Evolutionary conservation across 495 filamentous ascomycete genomes (phyloP).

Genomic region (Daldinia vernicosa): DNA sequence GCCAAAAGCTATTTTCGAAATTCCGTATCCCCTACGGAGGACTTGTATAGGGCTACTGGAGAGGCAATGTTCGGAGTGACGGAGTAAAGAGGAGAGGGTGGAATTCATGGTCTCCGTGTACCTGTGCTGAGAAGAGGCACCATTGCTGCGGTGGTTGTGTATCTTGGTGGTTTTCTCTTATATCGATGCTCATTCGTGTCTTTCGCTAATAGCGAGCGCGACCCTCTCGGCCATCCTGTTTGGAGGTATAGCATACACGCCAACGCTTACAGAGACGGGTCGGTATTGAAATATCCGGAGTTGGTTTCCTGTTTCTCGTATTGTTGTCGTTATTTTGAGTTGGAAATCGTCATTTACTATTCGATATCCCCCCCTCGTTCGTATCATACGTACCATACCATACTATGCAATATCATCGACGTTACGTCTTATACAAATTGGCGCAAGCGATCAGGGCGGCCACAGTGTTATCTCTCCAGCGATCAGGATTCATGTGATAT

Average conservation of each 20-base stretch:
- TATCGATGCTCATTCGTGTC: conserved; percentile 43
- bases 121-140: conserved; percentile 17
- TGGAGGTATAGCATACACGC: conserved; percentile 33
- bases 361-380: conserved; percentile 46
- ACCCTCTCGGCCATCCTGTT: conserved; percentile 35
- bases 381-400: conserved; percentile 42
- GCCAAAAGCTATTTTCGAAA: conserved; percentile 29
- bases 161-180: conserved; percentile 37
- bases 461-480: conserved; percentile 35
- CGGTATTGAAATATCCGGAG: conserved; percentile 42
- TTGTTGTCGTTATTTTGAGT: conserved; percentile 33
- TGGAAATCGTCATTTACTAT: conserved; percentile 34
- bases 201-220: conserved; percentile 40
- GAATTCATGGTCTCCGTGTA: conserved; percentile 19
- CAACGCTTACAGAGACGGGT: conserved; percentile 39
- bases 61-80: conserved; percentile 1
- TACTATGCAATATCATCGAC: conserved; percentile 44
- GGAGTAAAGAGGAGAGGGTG: conserved; percentile 32
- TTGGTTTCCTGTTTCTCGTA: conserved; percentile 42
- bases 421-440: conserved; percentile 36
- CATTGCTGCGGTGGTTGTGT: conserved; percentile 26
- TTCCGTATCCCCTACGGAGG: conserved; percentile 24
- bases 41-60: conserved; percentile 27
- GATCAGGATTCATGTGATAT: conserved; percentile 37
- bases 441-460: conserved; percentile 37